Conservation (phyloP, 2,329 filamentous ascomycete species). For the Trichoderma brevicompactum region DNA sequence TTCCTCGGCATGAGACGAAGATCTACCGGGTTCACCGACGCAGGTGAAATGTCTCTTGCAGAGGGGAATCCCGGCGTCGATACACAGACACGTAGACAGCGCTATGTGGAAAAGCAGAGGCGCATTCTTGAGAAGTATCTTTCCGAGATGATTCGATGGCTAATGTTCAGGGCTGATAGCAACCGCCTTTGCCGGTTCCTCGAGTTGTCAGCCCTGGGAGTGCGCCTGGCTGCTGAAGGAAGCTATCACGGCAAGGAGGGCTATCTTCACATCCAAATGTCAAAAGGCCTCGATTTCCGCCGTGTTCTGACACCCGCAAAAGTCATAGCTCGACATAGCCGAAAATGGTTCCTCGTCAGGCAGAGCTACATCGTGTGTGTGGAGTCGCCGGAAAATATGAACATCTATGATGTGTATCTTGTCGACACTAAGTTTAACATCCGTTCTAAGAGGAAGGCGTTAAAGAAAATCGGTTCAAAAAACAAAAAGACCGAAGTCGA, state of each 20-base stretch:
- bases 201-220: slow-evolving; percentile 90
- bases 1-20: slow-evolving; percentile 59
- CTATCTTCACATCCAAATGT: slow-evolving; percentile 87
- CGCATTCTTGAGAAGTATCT: slow-evolving; percentile 87
- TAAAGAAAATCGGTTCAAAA: slow-evolving; percentile 59
- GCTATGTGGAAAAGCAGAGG: slow-evolving; percentile 81
- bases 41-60: slow-evolving; percentile 49
- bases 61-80: slow-evolving; percentile 58
- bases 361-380: slow-evolving; percentile 98
- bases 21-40: slow-evolving; percentile 55
- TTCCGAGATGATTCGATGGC: slow-evolving; percentile 90
- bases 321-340: slow-evolving; percentile 79
- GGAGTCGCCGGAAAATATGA: slow-evolving; percentile 98
- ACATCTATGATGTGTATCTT: slow-evolving; percentile 98
- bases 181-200: slow-evolving; percentile 95
- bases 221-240: slow-evolving; percentile 90
- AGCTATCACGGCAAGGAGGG: slow-evolving; percentile 99
- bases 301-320: slow-evolving; percentile 78
- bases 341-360: slow-evolving; percentile 97
- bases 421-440: slow-evolving; percentile 87
- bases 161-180: slow-evolving; percentile 95
- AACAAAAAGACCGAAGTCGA: slow-evolving; percentile 60
- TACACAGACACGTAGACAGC: slow-evolving; percentile 48
- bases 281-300: slow-evolving; percentile 85
- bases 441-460: slow-evolving; percentile 69